Evolutionary conservation across 2,329 filamentous ascomycete genomes (phyloP), one percentile per base, ranked within the genome.

Genomic region (Xylaria sp.): DNA sequence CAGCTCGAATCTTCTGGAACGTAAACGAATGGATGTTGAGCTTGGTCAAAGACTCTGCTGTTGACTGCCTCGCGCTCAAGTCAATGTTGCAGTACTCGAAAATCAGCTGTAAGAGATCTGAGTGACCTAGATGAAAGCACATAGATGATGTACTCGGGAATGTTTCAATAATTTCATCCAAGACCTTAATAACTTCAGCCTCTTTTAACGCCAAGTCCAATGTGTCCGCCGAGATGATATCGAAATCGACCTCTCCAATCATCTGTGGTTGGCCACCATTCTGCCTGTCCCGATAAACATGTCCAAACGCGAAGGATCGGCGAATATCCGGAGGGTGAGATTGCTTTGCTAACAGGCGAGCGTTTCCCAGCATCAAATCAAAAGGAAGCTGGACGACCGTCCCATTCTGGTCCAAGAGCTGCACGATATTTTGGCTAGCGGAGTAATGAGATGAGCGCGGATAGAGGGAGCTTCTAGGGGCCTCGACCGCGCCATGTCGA

Each of bases 301-400:
- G 89, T 6, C 93, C 94, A 74, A 99, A 97, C 0, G 91, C 88
- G 75, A 92, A 97, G 0, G 91, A 92, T 67, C 92, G 91, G 68
- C 92, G 87, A 4, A 92, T 78, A 1, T 87, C 82, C 0, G 87
- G 81, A 12, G 84, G 82, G n/a, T 73, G 82, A 49, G 81, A 81
- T 47, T 89, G 85, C 65, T 91, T 89, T 4, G 94, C 93, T 55
- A 99, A 85, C 60, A 89, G 87, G 57, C 94, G 87, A 23, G 95
- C 95, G 74, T 96, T 89, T 1, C 94, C 93, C 66, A 98, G 83
- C 1, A 93, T 97, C 21, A 98, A 81, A 75, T 99, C 95, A 71
- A 92, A 97, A 0, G 95, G 95, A n/a, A 99, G 79, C 74, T 99
- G 95, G 7, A 98, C 82, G 1, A 97, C 82, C n/a, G 90, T 94